Evolutionary conservation across 2,329 filamentous ascomycete genomes (phyloP).

Genomic region (Penicillium italicum): DNA sequence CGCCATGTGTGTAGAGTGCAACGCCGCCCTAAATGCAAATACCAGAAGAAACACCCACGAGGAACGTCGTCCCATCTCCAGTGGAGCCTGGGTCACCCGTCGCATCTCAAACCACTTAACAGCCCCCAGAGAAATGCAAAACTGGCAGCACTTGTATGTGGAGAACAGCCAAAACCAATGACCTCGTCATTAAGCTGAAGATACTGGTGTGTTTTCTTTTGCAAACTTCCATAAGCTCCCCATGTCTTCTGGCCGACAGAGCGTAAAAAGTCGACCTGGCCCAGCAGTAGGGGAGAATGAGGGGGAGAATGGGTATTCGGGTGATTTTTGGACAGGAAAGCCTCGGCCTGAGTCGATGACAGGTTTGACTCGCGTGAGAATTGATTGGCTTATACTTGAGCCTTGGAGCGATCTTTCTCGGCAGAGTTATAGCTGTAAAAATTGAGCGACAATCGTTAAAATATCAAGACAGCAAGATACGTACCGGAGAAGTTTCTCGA

Average conservation of each 20-base stretch:
- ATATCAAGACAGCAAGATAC: conserved; percentile 23
- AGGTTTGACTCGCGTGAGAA: conserved; percentile 4
- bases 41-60: conserved; percentile 1
- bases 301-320: not conserved
- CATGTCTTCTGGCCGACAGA: not conserved
- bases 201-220: not conserved
- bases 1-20: conserved; percentile 11
- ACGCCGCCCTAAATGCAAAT: conserved; percentile 16
- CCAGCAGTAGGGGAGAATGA: not conserved
- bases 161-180: not conserved
- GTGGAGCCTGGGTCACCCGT: not conserved
- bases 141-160: not conserved
- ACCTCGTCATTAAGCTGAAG: not conserved
- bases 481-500: conserved; percentile 95
- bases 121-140: not conserved
- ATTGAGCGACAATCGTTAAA: not conserved
- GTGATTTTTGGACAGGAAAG: not conserved
- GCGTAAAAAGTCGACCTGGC: not conserved
- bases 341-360: not conserved
- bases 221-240: not conserved
- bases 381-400: conserved; percentile 20
- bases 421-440: conserved; percentile 31
- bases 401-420: conserved; percentile 29
- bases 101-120: not conserved
- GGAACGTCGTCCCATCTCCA: not conserved